Conservation (phyloP, 805 yeast species). For the Metschnikowia proteae region DNA sequence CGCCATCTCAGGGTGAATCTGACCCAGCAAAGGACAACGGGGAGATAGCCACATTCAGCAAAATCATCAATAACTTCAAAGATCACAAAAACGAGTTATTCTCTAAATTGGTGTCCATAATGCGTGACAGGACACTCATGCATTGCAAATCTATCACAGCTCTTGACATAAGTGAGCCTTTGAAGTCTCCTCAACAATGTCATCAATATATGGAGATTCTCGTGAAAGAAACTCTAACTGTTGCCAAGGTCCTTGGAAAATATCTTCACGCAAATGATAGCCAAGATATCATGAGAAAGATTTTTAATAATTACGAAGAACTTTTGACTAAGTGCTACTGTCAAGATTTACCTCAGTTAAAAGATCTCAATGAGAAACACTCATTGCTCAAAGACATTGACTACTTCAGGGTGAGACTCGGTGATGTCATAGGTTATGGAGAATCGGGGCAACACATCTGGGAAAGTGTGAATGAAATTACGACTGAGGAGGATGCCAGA, state of each 20-base stretch:
- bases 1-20: not conserved
- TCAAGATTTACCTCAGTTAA: constrained; percentile 42
- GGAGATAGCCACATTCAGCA: constrained; percentile 28
- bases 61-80: constrained; percentile 38
- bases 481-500: constrained; percentile 46
- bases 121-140: constrained; percentile 57
- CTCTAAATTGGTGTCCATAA: constrained; percentile 61
- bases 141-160: constrained; percentile 47
- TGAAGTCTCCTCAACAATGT: constrained; percentile 43
- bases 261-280: constrained; percentile 53
- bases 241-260: constrained; percentile 54
- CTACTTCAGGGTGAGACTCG: constrained; percentile 58
- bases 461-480: constrained; percentile 53
- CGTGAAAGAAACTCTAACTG: constrained; percentile 63
- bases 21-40: constrained; percentile 5
- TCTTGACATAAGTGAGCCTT: constrained; percentile 49
- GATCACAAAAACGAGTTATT: constrained; percentile 65
- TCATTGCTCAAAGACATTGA: constrained; percentile 57
- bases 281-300: constrained; percentile 42
- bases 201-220: constrained; percentile 63
- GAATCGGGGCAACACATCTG: constrained; percentile 59
- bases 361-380: constrained; percentile 51
- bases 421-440: constrained; percentile 56
- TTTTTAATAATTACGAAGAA: constrained; percentile 57
- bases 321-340: constrained; percentile 50